Percentiles rank a stretch among this genome's conserved stretches.
Conservation (phyloP, 1,284 basidiomycete genomes). For the Apiotrichum akiyoshidainum region DNA sequence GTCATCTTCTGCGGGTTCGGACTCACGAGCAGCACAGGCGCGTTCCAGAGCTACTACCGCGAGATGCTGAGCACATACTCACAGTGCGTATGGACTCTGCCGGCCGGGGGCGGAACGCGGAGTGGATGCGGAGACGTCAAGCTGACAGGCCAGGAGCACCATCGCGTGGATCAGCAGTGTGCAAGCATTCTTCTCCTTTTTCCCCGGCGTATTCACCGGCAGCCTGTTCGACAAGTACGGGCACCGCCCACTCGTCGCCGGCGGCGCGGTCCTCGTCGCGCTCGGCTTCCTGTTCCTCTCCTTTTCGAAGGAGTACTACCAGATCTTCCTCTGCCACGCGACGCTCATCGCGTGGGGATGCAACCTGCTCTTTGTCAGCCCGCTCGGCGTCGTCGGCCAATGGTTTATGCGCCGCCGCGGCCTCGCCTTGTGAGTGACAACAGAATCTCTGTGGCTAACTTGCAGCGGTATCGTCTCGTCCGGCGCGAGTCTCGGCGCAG, state of each 20-base stretch:
- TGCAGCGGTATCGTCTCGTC: conserved; percentile 26
- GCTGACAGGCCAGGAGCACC: conserved; percentile 11
- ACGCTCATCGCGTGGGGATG: conserved; percentile 29
- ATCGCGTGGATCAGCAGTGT: conserved; percentile 34
- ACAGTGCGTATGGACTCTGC: not conserved
- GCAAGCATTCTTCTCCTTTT: conserved; percentile 28
- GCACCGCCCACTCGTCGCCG: conserved; percentile 23
- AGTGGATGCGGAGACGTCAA: not conserved
- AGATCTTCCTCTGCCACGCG: conserved; percentile 32
- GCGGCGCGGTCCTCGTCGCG: conserved; percentile 18
- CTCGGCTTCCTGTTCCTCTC: conserved; percentile 26
- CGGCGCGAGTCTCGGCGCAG: conserved; percentile 20
- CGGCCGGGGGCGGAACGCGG: too few species aligned
- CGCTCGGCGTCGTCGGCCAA: conserved; percentile 33
- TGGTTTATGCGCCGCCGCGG: conserved; percentile 35
- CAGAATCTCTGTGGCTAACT: not conserved
- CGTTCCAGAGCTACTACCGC: conserved; percentile 27
- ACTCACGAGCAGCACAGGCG: conserved; percentile 17
- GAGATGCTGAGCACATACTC: conserved; percentile 26
- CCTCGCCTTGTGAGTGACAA: conserved; percentile 28
- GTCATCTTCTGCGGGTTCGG: conserved; percentile 20
- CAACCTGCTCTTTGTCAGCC: conserved; percentile 34
- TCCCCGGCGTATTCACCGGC: conserved; percentile 28
- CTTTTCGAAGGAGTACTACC: conserved; percentile 30
- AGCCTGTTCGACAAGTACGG: conserved; percentile 35